phyloP scores from a whole-genome alignment of 2,329 filamentous ascomycete species.

The Stemphylium lycopersici region DNA sequence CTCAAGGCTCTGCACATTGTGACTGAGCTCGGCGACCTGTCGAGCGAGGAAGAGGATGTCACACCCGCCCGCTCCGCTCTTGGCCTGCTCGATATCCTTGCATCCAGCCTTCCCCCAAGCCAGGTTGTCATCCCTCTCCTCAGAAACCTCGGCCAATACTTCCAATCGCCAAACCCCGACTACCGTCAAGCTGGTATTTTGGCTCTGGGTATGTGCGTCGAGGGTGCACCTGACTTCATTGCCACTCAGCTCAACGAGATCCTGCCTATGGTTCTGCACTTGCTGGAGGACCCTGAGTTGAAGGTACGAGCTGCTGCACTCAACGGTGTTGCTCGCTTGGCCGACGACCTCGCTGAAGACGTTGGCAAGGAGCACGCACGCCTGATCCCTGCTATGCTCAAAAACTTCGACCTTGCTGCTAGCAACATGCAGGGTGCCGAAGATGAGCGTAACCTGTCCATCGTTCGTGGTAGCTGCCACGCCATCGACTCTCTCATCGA shows the following conservation, averaged over 20 bases:
- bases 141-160: slow-evolving; percentile 82
- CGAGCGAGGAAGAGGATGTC: slow-evolving; percentile 77
- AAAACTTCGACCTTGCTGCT: slow-evolving; percentile 85
- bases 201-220: slow-evolving; percentile 89
- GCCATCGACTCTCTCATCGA: slow-evolving; percentile 92
- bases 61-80: slow-evolving; percentile 86
- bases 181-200: slow-evolving; percentile 90
- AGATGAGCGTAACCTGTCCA: slow-evolving; percentile 77
- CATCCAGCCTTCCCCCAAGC: slow-evolving; percentile 85
- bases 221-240: slow-evolving; percentile 97
- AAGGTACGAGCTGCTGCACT: slow-evolving; percentile 87
- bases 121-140: slow-evolving; percentile 94
- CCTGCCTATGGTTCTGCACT: slow-evolving; percentile 80
- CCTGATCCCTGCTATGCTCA: slow-evolving; percentile 82
- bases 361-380: slow-evolving; percentile 83
- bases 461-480: slow-evolving; percentile 87
- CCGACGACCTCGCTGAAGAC: slow-evolving; percentile 91
- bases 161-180: slow-evolving; percentile 73
- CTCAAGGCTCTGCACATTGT: slow-evolving; percentile 86
- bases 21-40: slow-evolving; percentile 81
- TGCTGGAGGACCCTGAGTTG: slow-evolving; percentile 83
- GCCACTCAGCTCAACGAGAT: slow-evolving; percentile 88
- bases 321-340: slow-evolving; percentile 84
- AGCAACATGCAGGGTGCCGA: slow-evolving; percentile 67
- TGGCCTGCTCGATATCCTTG: slow-evolving; percentile 85